Percentiles rank a stretch among this genome's conserved stretches.
Conservation (phyloP, 306 rosid genomes). For the Medicago lupulina region DNA sequence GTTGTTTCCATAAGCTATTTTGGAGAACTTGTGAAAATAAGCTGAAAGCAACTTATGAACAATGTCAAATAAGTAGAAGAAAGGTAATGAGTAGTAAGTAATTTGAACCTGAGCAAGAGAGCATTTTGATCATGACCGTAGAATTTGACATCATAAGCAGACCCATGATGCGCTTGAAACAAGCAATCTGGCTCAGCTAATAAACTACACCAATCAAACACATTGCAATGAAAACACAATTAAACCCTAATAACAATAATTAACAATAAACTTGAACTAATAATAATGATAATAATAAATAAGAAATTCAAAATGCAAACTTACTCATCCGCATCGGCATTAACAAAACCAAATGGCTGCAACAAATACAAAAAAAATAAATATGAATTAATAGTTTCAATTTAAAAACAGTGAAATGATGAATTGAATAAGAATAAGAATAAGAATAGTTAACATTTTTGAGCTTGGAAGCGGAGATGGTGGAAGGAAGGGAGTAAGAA, state of each 20-base stretch:
- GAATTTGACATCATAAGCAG: slow-evolving; percentile 84
- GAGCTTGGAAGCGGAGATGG: slow-evolving; percentile 60
- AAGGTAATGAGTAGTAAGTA: neutral
- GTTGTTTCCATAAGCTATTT: no score
- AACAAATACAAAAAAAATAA: slow-evolving; percentile 31
- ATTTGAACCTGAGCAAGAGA: slow-evolving; percentile 72
- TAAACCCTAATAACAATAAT: slow-evolving; percentile 25
- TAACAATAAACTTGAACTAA: neutral
- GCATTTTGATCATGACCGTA: slow-evolving; percentile 69
- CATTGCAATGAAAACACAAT: slow-evolving; percentile 42
- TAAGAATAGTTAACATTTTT: slow-evolving; percentile 11
- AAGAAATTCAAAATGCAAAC: slow-evolving; percentile 32
- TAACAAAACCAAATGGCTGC: slow-evolving; percentile 65
- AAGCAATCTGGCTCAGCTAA: slow-evolving; percentile 72
- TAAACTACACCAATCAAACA: slow-evolving; percentile 55
- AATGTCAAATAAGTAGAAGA: no score
- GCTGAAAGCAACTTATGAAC: no score
- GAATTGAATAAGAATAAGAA: no score
- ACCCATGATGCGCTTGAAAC: slow-evolving; percentile 81
- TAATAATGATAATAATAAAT: neutral
- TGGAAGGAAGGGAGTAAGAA: slow-evolving; percentile 70
- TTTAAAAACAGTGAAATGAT: neutral
- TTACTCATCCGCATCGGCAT: slow-evolving; percentile 56
- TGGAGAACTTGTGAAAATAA: no score
- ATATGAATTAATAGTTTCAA: slow-evolving; percentile 11